A percentile compares a stretch with the other conserved stretches of the same genome.
Evolutionary conservation across 208 protist species (phyloP).

Genomic region (Strigomonas oncopelti): DNA sequence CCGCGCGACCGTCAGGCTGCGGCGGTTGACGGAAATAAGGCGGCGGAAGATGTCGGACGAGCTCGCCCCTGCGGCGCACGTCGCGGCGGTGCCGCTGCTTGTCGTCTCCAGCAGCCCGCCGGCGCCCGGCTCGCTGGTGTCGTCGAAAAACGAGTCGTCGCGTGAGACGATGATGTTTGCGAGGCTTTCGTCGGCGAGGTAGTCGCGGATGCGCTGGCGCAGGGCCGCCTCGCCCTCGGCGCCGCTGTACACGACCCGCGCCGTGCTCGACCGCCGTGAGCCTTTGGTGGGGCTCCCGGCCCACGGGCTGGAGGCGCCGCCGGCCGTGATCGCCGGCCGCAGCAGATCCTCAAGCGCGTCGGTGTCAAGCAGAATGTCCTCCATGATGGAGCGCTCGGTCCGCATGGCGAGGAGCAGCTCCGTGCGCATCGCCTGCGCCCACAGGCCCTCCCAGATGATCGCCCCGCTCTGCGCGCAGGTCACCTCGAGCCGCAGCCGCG

Average conservation of each 20-base stretch:
- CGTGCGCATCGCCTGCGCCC: conserved; percentile 76
- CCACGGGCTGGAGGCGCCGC: neutral
- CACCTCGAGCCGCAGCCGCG: conserved; percentile 65
- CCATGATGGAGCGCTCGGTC: conserved; percentile 63
- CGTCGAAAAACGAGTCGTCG: conserved; percentile 3
- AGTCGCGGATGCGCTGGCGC: conserved; percentile 8
- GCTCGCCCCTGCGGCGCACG: neutral
- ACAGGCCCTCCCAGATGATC: conserved; percentile 76
- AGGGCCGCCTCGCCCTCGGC: conserved; percentile 11
- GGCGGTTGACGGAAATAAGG: neutral
- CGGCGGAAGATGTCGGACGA: conserved; percentile 1
- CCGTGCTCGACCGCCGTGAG: neutral
- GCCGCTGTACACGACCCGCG: neutral
- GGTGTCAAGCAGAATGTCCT: conserved; percentile 56
- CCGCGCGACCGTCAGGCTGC: neutral
- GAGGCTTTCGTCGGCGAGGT: conserved; percentile 4
- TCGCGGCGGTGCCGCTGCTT: too few relatives aligned
- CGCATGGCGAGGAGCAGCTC: conserved; percentile 59
- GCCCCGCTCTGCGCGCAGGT: conserved; percentile 66
- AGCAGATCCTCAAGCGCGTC: conserved; percentile 37
- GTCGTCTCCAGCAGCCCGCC: neutral
- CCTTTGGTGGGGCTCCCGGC: neutral
- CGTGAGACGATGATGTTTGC: conserved; percentile 5
- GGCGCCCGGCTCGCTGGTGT: neutral
- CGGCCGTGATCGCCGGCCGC: neutral